Conservation (phyloP, 495 filamentous ascomycete genomes). For the Extremus antarcticus region DNA sequence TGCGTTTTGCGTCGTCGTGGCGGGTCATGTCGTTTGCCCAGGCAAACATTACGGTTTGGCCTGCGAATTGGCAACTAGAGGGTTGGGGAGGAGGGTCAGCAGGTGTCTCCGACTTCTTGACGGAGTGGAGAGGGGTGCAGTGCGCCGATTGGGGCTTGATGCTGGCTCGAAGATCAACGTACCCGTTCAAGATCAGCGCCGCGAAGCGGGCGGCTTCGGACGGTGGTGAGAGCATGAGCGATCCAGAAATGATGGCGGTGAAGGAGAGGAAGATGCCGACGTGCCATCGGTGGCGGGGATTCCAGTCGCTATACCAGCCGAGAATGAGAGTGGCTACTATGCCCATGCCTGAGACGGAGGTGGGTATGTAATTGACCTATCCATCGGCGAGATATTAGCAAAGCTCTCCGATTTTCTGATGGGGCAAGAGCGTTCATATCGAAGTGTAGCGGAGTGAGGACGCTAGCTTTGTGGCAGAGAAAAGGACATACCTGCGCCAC, state of each 20-base stretch:
- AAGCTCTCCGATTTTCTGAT: no score
- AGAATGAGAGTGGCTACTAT: conserved; percentile 29
- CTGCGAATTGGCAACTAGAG: conserved; percentile 46
- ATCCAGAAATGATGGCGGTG: conserved; percentile 37
- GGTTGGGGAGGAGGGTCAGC: no score
- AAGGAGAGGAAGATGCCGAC: conserved; percentile 3
- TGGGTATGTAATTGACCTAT: conserved; percentile 3
- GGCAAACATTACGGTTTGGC: conserved; percentile 48
- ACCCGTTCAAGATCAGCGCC: background rate
- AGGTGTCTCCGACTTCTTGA: no score
- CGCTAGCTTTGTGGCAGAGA: no score
- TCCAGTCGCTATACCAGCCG: conserved; percentile 4
- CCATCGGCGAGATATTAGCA: no score
- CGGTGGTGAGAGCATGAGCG: conserved; percentile 33
- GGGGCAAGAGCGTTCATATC: no score
- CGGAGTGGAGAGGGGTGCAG: no score
- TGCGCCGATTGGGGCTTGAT: no score
- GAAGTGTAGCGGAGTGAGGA: no score
- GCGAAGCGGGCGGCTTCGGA: background rate
- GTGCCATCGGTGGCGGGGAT: conserved; percentile 5
- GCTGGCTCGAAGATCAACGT: background rate
- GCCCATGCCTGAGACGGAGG: conserved; percentile 32
- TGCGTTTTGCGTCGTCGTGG: conserved; percentile 36
- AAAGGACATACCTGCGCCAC: conserved; percentile 26
- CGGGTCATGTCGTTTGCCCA: conserved; percentile 51